These are phyloP conservation scores for Coleophoma cylindrospora DNA, from an alignment of 2,329 filamentous ascomycete species.

Conservation along the genomic window DNA sequence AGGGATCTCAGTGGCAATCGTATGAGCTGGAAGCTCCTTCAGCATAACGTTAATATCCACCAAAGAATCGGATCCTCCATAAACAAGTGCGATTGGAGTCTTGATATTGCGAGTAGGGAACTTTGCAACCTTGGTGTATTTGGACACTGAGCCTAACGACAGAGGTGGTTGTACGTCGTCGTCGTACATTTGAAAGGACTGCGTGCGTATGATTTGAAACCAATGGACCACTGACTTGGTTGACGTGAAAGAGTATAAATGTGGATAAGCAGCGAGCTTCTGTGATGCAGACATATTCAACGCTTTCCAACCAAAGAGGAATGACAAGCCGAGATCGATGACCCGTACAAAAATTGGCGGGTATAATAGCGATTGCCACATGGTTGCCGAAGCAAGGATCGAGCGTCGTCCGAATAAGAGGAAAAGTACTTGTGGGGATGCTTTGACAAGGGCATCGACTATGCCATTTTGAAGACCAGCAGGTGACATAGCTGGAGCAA, in stretches of 20 bases:
- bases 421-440: constrained; percentile 87
- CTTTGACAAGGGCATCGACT: constrained; percentile 88
- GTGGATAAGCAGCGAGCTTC: constrained; percentile 92
- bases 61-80: constrained; percentile 88
- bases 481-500: constrained; percentile 95
- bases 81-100: constrained; percentile 88
- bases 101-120: constrained; percentile 97
- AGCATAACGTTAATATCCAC: constrained; percentile 94
- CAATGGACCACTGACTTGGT: constrained; percentile 97
- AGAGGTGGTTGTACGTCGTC: constrained; percentile 82
- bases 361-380: constrained; percentile 96
- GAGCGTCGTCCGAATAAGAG: constrained; percentile 88
- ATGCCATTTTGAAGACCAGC: constrained; percentile 85
- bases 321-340: constrained; percentile 76
- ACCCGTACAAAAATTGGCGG: constrained; percentile 86
- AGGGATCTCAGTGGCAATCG: constrained; percentile 77
- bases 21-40: constrained; percentile 78
- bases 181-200: constrained; percentile 97
- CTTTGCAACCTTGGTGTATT: constrained; percentile 93
- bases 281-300: constrained; percentile 80
- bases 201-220: constrained; percentile 98
- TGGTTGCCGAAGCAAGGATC: constrained; percentile 86
- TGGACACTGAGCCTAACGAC: constrained; percentile 63
- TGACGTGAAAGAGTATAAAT: constrained; percentile 94
- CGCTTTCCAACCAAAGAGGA: constrained; percentile 87